A percentile compares a stretch with the other conserved stretches of the same genome.
Evolutionary conservation across 345 rosid genomes (phyloP).

Genomic region (Heritiera littoralis): DNA sequence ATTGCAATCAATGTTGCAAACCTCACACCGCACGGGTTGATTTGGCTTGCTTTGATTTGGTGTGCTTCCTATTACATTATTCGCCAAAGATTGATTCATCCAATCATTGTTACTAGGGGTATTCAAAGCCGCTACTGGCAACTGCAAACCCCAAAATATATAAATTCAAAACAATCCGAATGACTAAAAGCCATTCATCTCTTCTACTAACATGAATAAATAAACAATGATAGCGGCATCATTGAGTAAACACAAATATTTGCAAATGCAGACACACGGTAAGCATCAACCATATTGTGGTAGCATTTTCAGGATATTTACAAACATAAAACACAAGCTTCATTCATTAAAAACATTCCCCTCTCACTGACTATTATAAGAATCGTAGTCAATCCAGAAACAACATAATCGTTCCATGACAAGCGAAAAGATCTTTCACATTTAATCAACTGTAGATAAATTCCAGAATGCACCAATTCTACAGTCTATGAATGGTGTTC

Average conservation of each 20-base stretch:
- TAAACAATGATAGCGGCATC: not conserved
- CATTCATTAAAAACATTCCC: not conserved
- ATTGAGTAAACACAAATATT: not conserved
- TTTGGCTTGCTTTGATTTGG: slow-evolving; percentile 10
- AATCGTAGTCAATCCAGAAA: not conserved
- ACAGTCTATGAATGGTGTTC: not conserved
- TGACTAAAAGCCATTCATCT: not conserved
- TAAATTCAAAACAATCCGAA: not conserved
- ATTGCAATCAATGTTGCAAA: slow-evolving; percentile 35
- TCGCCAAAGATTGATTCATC: slow-evolving; percentile 21
- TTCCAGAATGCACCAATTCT: not conserved
- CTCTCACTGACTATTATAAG: not conserved
- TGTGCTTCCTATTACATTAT: slow-evolving; percentile 17
- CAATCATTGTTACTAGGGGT: slow-evolving; percentile 7
- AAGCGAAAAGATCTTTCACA: not conserved
- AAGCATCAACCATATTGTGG: not conserved
- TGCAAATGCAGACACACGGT: not conserved
- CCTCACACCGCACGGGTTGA: slow-evolving; percentile 27
- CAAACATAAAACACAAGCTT: not conserved
- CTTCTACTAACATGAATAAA: not conserved
- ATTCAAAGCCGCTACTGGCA: slow-evolving; percentile 4
- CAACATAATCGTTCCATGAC: not conserved
- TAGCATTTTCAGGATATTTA: not conserved
- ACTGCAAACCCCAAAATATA: slow-evolving; percentile 19
- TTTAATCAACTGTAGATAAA: not conserved